These are phyloP conservation scores for Potentilla sterilis DNA, from an alignment of 306 rosid genomes.

Conservation along the genomic window DNA sequence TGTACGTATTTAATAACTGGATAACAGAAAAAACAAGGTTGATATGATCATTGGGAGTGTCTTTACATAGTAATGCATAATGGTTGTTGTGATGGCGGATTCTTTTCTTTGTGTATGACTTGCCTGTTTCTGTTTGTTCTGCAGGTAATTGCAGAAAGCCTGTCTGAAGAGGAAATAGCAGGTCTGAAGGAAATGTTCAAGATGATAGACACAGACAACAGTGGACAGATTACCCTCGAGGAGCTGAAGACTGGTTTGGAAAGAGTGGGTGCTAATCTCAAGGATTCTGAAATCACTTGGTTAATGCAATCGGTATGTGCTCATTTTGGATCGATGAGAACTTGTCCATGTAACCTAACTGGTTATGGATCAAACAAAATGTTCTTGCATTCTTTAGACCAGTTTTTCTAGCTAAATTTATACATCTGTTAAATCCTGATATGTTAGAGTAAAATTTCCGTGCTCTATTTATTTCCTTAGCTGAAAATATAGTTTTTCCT, in stretches of 20 bases:
- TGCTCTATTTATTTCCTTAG: not conserved
- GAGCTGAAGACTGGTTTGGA: constrained; percentile 84
- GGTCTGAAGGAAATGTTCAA: constrained; percentile 93
- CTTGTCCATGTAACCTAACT: constrained; percentile 7
- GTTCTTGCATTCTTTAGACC: not conserved
- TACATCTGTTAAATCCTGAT: not conserved
- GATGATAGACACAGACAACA: constrained; percentile 85
- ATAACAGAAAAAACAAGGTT: not conserved
- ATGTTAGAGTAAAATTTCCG: no score
- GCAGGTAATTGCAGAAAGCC: constrained; percentile 86
- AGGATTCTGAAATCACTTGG: constrained; percentile 79
- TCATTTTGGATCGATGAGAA: constrained; percentile 13
- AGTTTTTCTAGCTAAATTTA: not conserved
- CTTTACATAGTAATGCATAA: not conserved
- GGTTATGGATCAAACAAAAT: not conserved
- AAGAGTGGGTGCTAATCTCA: constrained; percentile 70
- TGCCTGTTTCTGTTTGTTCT: constrained; percentile 18
- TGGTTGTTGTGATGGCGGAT: constrained; percentile 7
- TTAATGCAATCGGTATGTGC: constrained; percentile 82
- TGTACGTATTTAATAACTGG: not conserved
- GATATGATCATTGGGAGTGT: not conserved
- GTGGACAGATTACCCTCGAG: constrained; percentile 86
- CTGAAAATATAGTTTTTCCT: not conserved
- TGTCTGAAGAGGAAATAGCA: constrained; percentile 93
- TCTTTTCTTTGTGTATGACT: constrained; percentile 30